Conservation (phyloP, 768 basidiomycete genomes). For the Fomitopsis pulvina region DNA sequence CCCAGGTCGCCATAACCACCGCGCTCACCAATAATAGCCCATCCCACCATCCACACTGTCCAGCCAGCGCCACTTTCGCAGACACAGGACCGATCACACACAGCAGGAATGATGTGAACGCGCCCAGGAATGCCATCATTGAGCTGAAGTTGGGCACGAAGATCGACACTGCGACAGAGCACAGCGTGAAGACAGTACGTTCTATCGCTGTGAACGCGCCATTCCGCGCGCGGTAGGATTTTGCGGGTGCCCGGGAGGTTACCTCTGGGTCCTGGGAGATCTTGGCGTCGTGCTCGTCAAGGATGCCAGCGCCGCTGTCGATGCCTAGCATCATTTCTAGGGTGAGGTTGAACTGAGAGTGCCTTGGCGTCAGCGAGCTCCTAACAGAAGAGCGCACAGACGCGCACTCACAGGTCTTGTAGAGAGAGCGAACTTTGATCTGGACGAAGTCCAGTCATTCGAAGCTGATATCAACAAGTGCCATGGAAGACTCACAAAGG, state of each 20-base stretch:
- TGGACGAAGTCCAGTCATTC: conserved; percentile 20
- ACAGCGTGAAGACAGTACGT: conserved; percentile 48
- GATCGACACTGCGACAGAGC: conserved; percentile 67
- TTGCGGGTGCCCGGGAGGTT: conserved; percentile 20
- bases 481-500: conserved; percentile 48
- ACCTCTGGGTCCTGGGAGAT: conserved; percentile 2
- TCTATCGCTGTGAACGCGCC: conserved; percentile 42
- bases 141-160: conserved; percentile 73
- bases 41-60: conserved; percentile 46
- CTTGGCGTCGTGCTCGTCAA: conserved; percentile 21
- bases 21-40: conserved; percentile 44
- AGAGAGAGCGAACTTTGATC: conserved; percentile 84
- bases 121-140: conserved; percentile 86
- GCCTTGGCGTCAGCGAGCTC: background rate
- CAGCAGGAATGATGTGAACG: conserved; percentile 68
- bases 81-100: conserved; percentile 60
- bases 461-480: background rate
- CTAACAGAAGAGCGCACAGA: background rate
- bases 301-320: conserved; percentile 29
- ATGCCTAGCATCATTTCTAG: conserved; percentile 74
- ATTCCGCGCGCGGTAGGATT: conserved; percentile 26
- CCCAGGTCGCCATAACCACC: conserved; percentile 68
- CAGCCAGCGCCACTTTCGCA: conserved; percentile 57
- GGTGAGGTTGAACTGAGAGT: conserved; percentile 66
- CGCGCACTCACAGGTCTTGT: conserved; percentile 61